Conservation (phyloP, 2,329 filamentous ascomycete genomes). For the Sporothrix dimorphospora region DNA sequence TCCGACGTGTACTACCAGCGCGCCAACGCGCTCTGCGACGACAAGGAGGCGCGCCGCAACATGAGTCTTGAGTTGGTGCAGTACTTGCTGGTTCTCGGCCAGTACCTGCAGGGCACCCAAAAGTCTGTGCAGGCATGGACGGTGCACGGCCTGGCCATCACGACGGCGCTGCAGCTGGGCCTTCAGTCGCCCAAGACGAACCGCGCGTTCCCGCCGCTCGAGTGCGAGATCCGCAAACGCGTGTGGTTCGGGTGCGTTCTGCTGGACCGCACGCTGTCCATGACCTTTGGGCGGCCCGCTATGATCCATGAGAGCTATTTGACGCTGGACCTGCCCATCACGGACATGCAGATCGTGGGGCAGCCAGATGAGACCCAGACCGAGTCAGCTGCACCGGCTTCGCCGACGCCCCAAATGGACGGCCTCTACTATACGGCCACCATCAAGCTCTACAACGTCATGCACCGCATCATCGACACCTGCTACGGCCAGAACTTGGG, state of each 20-base stretch:
- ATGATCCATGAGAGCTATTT: slow-evolving; percentile 51
- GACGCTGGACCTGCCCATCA: slow-evolving; percentile 43
- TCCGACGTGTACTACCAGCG: slow-evolving; percentile 52
- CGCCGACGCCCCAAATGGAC: slow-evolving; percentile 22
- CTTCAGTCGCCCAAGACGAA: slow-evolving; percentile 50
- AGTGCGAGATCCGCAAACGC: slow-evolving; percentile 52
- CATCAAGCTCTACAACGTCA: slow-evolving; percentile 43
- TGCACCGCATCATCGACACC: slow-evolving; percentile 45
- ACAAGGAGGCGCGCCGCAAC: slow-evolving; percentile 45
- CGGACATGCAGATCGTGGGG: slow-evolving; percentile 22
- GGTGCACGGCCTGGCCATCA: slow-evolving; percentile 56
- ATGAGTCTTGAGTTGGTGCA: slow-evolving; percentile 54
- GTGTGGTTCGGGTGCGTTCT: slow-evolving; percentile 55
- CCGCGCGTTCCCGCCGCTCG: slow-evolving; percentile 43
- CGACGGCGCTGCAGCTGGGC: slow-evolving; percentile 55
- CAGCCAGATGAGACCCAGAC: background rate
- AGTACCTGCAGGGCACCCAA: slow-evolving; percentile 59
- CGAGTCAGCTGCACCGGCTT: background rate
- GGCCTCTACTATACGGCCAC: slow-evolving; percentile 42
- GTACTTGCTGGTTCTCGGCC: slow-evolving; percentile 48
- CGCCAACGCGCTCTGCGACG: slow-evolving; percentile 46
- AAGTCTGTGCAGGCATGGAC: slow-evolving; percentile 58
- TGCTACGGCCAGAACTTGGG: slow-evolving; percentile 52
- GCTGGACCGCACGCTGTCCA: slow-evolving; percentile 51
- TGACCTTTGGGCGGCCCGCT: slow-evolving; percentile 55